Percentiles rank a stretch among this genome's conserved stretches.
phyloP scores from a whole-genome alignment of 169 alveolate species.

The Cryptosporidium felis region DNA sequence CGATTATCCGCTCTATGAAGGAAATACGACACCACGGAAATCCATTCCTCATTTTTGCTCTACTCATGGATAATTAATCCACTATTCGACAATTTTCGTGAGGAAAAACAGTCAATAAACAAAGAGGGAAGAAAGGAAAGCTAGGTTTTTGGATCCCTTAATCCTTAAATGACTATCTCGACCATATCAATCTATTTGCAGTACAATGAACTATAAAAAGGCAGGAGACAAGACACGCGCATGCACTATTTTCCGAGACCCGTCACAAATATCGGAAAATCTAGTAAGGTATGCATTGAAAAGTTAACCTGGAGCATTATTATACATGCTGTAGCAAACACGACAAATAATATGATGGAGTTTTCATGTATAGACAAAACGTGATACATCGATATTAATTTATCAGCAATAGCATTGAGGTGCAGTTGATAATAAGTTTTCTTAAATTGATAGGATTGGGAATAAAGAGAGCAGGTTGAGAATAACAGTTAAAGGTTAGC shows the following conservation, averaged over 20 bases:
- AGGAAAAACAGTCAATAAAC: too few species aligned
- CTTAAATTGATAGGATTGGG: background rate
- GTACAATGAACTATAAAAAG: too few species aligned
- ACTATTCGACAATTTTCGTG: too few species aligned
- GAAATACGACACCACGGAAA: too few species aligned
- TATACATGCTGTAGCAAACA: background rate
- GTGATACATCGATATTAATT: slow-evolving; percentile 2
- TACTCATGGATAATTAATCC: slow-evolving; percentile 10
- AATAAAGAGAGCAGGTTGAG: too few species aligned
- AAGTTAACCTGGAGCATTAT: too few species aligned
- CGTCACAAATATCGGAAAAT: background rate
- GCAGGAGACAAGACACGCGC: slow-evolving; percentile 9
- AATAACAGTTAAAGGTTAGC: too few species aligned
- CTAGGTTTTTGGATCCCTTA: too few species aligned
- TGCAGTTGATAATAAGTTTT: background rate
- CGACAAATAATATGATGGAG: background rate
- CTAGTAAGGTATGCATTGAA: background rate
- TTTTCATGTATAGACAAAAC: slow-evolving; percentile 68
- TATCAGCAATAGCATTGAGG: slow-evolving; percentile 1
- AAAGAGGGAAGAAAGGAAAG: too few species aligned
- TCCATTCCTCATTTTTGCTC: slow-evolving; percentile 42
- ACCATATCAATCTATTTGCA: too few species aligned
- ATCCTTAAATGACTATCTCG: too few species aligned
- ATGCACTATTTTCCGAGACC: slow-evolving; percentile 7
- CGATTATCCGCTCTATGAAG: too few species aligned